Evolutionary conservation across 2,329 filamentous ascomycete genomes (phyloP).

Genomic region (Macroventuria anomochaeta): DNA sequence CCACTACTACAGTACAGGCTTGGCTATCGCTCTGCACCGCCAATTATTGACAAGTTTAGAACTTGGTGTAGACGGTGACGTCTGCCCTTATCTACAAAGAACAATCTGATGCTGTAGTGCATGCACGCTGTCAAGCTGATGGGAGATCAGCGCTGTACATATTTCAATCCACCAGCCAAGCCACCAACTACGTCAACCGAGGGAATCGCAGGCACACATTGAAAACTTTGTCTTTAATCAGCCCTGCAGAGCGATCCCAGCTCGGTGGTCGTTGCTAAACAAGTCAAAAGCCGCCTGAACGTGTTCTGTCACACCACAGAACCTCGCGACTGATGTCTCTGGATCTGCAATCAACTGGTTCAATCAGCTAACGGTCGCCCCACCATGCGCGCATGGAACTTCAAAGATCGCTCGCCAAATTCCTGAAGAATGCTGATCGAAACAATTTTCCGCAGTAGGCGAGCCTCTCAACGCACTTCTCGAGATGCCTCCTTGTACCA

Average conservation of each 20-base stretch:
- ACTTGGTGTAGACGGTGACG: conserved; percentile 19
- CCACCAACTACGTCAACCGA: conserved; percentile 35
- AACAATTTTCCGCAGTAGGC: conserved; percentile 9
- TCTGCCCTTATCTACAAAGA: conserved; percentile 23
- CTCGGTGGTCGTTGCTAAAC: neutral
- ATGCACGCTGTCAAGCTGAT: conserved; percentile 24
- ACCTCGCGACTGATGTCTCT: conserved; percentile 1
- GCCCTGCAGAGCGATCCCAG: conserved; percentile 1
- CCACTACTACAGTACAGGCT: conserved; percentile 17
- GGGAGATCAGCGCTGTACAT: conserved; percentile 24
- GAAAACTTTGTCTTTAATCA: neutral
- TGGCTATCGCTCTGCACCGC: conserved; percentile 6
- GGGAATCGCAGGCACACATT: neutral
- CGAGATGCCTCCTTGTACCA: neutral
- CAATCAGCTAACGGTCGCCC: conserved; percentile 9
- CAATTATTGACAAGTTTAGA: neutral
- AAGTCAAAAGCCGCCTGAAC: neutral
- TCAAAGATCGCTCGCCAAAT: conserved; percentile 15
- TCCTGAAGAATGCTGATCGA: conserved; percentile 5
- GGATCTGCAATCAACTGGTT: conserved; percentile 12
- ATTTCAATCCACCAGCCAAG: conserved; percentile 4
- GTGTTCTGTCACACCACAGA: neutral
- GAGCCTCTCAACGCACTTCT: neutral
- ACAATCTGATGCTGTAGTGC: conserved; percentile 20
- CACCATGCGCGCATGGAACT: conserved; percentile 2